These are phyloP conservation scores for Phytophthora vignae DNA, from an alignment of 352 stramenopile genomes.

Conservation along the genomic window DNA sequence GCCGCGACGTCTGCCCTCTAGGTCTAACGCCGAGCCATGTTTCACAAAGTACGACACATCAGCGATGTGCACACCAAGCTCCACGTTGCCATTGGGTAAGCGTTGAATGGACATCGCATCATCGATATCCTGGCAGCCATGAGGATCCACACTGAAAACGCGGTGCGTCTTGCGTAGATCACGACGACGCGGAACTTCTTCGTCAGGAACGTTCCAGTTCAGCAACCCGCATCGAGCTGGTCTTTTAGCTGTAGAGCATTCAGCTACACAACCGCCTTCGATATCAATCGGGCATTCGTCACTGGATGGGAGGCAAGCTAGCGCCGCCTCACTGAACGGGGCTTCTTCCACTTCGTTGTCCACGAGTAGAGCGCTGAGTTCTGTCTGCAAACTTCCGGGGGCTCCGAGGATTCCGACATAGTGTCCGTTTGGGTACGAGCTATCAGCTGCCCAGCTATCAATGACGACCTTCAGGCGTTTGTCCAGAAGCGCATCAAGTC, in stretches of 20 bases:
- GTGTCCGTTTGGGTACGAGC: conserved; percentile 81
- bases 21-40: conserved; percentile 95
- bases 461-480: conserved; percentile 87
- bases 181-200: conserved; percentile 60
- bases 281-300: conserved; percentile 66
- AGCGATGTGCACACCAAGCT: conserved; percentile 98
- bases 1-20: conserved; percentile 89
- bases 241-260: conserved; percentile 82
- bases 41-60: conserved; percentile 99
- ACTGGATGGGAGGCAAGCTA: conserved; percentile 80
- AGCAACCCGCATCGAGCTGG: conserved; percentile 59
- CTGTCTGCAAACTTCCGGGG: conserved; percentile 70
- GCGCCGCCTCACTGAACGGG: conserved; percentile 85
- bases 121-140: conserved; percentile 92
- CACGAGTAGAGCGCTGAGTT: conserved; percentile 85
- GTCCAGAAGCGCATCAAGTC: conserved; percentile 75
- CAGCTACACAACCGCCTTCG: conserved; percentile 62
- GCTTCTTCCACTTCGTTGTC: conserved; percentile 85
- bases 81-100: conserved; percentile 83
- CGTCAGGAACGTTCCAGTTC: conserved; percentile 70
- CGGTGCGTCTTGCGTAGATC: conserved; percentile 77
- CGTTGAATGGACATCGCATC: conserved; percentile 88
- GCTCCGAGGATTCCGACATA: conserved; percentile 80
- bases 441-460: conserved; percentile 81
- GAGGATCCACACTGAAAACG: conserved; percentile 92